A percentile compares a stretch with the other conserved stretches of the same genome.
Evolutionary conservation across 495 filamentous ascomycete species (phyloP).

Genomic region (Usnea hakonensis): DNA sequence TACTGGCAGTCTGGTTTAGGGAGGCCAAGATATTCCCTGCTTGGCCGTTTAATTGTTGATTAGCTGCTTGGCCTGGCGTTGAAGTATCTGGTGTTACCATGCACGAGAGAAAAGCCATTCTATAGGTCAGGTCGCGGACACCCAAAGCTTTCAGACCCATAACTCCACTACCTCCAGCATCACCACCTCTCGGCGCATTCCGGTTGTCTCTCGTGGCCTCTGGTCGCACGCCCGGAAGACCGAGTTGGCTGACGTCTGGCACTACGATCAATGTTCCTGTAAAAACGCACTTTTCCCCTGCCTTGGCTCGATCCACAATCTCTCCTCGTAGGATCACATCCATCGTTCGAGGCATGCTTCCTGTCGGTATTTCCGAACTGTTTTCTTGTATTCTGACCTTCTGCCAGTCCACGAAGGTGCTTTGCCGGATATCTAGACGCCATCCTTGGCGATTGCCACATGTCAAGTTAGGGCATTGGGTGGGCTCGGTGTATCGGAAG

Average conservation of each 20-base stretch:
- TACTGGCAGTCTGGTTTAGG: slow-evolving; percentile 59
- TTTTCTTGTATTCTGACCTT: slow-evolving; percentile 97
- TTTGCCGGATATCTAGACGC: slow-evolving; percentile 92
- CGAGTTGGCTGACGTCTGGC: slow-evolving; percentile 91
- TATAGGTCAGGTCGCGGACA: slow-evolving; percentile 91
- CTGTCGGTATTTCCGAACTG: slow-evolving; percentile 94
- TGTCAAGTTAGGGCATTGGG: slow-evolving; percentile 87
- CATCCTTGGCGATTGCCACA: slow-evolving; percentile 86
- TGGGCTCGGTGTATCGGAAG: slow-evolving; percentile 93
- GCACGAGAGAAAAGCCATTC: slow-evolving; percentile 92
- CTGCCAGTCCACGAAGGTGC: slow-evolving; percentile 98
- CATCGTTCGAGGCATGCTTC: slow-evolving; percentile 97
- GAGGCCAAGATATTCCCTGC: slow-evolving; percentile 74
- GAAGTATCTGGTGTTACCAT: slow-evolving; percentile 93
- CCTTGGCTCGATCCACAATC: slow-evolving; percentile 94
- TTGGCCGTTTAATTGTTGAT: slow-evolving; percentile 61
- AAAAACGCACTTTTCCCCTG: slow-evolving; percentile 96
- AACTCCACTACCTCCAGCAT: slow-evolving; percentile 76
- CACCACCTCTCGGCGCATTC: slow-evolving; percentile 61
- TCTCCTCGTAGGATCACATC: slow-evolving; percentile 97
- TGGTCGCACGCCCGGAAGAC: slow-evolving; percentile 76
- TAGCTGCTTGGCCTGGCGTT: slow-evolving; percentile 59
- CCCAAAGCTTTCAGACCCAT: slow-evolving; percentile 85
- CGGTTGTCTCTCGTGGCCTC: slow-evolving; percentile 79
- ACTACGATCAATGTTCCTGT: slow-evolving; percentile 94